Evolutionary conservation across 768 basidiomycete species (phyloP).

Genomic region (Pholiota microspora): DNA sequence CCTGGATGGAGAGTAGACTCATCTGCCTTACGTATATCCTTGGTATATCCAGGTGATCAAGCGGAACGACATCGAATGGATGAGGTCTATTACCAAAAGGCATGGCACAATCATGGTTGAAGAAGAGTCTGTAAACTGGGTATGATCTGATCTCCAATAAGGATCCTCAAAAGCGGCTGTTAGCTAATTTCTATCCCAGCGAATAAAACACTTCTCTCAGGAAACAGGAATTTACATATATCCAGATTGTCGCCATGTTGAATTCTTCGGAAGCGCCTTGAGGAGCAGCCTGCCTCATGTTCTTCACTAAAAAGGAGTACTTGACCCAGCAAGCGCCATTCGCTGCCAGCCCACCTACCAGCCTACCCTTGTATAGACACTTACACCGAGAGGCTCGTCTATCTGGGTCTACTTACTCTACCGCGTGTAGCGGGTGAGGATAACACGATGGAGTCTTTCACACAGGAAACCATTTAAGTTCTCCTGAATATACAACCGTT

Average conservation of each 20-base stretch:
- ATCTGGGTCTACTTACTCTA: slow-evolving; percentile 6
- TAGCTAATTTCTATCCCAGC: not conserved
- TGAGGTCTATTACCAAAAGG: too few species aligned
- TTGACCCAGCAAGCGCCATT: slow-evolving; percentile 13
- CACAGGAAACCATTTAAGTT: slow-evolving; percentile 7
- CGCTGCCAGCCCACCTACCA: slow-evolving; percentile 10
- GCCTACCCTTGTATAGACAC: not conserved
- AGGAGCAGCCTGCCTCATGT: slow-evolving; percentile 15
- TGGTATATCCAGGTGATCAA: too few species aligned
- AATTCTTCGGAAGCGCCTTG: slow-evolving; percentile 14
- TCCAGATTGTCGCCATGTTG: not conserved
- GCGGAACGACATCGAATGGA: too few species aligned
- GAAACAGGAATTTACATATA: not conserved
- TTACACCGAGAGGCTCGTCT: not conserved
- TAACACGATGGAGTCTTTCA: slow-evolving; percentile 20
- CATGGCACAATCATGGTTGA: not conserved
- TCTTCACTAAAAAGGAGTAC: slow-evolving; percentile 12
- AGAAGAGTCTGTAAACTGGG: not conserved
- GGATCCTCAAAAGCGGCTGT: not conserved
- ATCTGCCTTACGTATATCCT: too few species aligned
- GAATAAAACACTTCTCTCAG: not conserved
- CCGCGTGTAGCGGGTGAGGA: slow-evolving; percentile 21
- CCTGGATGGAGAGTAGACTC: too few species aligned
- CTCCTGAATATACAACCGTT: slow-evolving; percentile 12
- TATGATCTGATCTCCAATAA: not conserved